Evolutionary conservation across 2,329 filamentous ascomycete genomes (phyloP).

Genomic region (Apiospora koreana): DNA sequence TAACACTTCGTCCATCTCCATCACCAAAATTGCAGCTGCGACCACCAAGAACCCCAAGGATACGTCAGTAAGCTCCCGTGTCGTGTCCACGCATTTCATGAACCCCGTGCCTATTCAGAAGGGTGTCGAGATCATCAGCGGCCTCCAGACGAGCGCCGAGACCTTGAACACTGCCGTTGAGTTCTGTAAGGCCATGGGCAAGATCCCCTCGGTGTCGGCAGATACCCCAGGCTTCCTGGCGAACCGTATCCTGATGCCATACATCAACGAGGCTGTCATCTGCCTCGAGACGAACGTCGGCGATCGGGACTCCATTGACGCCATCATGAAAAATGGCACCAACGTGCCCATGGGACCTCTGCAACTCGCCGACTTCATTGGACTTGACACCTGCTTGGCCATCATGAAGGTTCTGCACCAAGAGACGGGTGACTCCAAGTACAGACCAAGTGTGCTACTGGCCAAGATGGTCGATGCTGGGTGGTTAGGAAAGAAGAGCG

Average conservation of each 20-base stretch:
- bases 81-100: constrained; percentile 98
- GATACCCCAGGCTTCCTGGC: constrained; percentile 94
- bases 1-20: constrained; percentile 98
- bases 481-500: constrained; percentile 96
- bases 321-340: constrained; percentile 99
- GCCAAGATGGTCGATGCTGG: constrained; percentile 97
- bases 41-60: constrained; percentile 79
- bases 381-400: constrained; percentile 89
- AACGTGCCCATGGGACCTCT: constrained; percentile 98
- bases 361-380: constrained; percentile 94
- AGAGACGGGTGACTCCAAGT: constrained; percentile 95
- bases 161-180: constrained; percentile 82
- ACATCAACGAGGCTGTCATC: constrained; percentile 95
- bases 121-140: constrained; percentile 95
- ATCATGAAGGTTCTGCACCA: constrained; percentile 95
- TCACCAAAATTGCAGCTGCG: constrained; percentile 91
- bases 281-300: constrained; percentile 94
- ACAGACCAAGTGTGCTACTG: constrained; percentile 83
- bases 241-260: constrained; percentile 97
- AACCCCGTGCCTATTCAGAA: constrained; percentile 97
- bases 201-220: constrained; percentile 82
- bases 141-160: constrained; percentile 81
- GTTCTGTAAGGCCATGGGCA: constrained; percentile 91
- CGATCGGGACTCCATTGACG: constrained; percentile 86
- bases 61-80: constrained; percentile 78